A percentile compares a stretch with the other conserved stretches of the same genome.
These are phyloP conservation scores for Clitoria ternatea DNA, from an alignment of 306 rosid species.

Conservation along the genomic window DNA sequence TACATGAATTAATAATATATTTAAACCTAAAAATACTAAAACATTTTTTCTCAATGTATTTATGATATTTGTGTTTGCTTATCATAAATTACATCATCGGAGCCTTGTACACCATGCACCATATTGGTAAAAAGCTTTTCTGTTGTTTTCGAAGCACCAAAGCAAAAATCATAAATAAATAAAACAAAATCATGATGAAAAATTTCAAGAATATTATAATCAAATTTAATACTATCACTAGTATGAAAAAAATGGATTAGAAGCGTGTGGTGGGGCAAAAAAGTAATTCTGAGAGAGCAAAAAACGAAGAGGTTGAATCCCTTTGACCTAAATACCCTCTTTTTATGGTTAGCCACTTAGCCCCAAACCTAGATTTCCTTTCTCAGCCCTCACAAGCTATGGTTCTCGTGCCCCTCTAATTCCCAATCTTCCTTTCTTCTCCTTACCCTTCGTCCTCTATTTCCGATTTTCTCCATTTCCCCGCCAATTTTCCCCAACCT, in stretches of 20 bases:
- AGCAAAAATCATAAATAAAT: too few species aligned
- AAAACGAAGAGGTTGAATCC: conserved; percentile 8
- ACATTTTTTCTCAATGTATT: too few species aligned
- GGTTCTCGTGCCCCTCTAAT: conserved; percentile 66
- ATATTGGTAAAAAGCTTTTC: not conserved
- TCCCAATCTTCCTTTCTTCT: conserved; percentile 62
- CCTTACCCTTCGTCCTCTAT: conserved; percentile 54
- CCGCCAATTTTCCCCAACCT: conserved; percentile 63
- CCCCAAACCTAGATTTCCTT: conserved; percentile 65
- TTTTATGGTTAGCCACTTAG: conserved; percentile 35
- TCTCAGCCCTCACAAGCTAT: conserved; percentile 62
- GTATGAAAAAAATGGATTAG: not conserved
- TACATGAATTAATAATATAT: too few species aligned
- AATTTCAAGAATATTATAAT: too few species aligned
- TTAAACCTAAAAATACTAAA: too few species aligned
- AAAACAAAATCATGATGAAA: too few species aligned
- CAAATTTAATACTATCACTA: too few species aligned
- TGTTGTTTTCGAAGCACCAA: not conserved
- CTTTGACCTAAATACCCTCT: conserved; percentile 92
- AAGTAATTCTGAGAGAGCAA: conserved; percentile 42
- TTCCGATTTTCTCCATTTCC: conserved; percentile 78
- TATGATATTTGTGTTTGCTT: too few species aligned
- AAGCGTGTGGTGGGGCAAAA: conserved; percentile 46
- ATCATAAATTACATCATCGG: too few species aligned
- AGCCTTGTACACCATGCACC: not conserved